A percentile compares a stretch with the other conserved stretches of the same genome.
phyloP scores from a whole-genome alignment of 306 rosid species.

The Aeschynomene evenia region DNA sequence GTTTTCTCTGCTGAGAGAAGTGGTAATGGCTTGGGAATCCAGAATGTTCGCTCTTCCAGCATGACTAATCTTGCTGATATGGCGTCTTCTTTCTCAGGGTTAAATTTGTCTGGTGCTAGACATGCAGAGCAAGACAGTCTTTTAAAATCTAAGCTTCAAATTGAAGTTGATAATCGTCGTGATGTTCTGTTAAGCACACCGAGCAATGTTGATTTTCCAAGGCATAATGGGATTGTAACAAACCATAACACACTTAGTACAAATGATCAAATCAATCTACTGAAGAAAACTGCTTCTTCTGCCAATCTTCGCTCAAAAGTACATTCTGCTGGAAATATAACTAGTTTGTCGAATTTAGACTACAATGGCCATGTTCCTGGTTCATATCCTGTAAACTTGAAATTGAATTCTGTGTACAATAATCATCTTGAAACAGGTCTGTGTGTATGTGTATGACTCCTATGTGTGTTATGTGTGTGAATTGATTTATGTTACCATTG shows the following conservation, averaged over 20 bases:
- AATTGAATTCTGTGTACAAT: conserved; percentile 41
- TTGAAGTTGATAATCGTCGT: conserved; percentile 49
- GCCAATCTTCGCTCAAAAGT: conserved; percentile 61
- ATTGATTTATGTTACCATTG: conserved; percentile 14
- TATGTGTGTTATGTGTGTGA: neutral
- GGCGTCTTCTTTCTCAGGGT: conserved; percentile 57
- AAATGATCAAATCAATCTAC: conserved; percentile 53
- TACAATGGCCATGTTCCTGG: conserved; percentile 46
- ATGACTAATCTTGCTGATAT: conserved; percentile 57
- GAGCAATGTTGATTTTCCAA: conserved; percentile 43
- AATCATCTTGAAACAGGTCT: conserved; percentile 61
- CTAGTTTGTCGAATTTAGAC: conserved; percentile 48
- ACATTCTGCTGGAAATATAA: conserved; percentile 51
- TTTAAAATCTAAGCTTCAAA: conserved; percentile 60
- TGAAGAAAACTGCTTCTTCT: conserved; percentile 69
- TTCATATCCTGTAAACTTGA: conserved; percentile 53
- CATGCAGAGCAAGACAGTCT: conserved; percentile 57
- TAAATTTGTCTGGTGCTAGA: conserved; percentile 61
- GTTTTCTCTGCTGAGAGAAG: conserved; percentile 50
- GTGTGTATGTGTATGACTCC: conserved; percentile 8
- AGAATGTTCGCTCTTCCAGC: conserved; percentile 51
- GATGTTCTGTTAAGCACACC: conserved; percentile 51
- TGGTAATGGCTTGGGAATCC: conserved; percentile 45
- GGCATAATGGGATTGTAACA: conserved; percentile 51
- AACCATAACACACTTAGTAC: conserved; percentile 48